Conservation (phyloP, 2,329 filamentous ascomycete genomes). For the Penicillium psychrosexuale region DNA sequence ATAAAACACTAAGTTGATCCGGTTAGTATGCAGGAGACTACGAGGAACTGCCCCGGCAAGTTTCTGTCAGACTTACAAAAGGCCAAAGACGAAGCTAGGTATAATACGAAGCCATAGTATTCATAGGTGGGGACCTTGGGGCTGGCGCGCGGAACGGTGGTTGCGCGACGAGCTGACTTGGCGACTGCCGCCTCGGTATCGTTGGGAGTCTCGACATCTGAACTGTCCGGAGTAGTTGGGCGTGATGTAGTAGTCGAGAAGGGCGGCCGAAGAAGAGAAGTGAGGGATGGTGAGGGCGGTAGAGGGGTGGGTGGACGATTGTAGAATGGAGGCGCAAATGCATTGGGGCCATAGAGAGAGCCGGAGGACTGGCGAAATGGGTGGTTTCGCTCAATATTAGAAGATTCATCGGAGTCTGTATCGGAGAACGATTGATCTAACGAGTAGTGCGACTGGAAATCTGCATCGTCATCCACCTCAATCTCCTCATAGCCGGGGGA, state of each 20-base stretch:
- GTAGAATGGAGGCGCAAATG: slow-evolving; percentile 84
- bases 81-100: slow-evolving; percentile 78
- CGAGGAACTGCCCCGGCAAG: background rate
- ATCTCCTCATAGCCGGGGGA: slow-evolving; percentile 31
- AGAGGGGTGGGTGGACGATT: slow-evolving; percentile 92
- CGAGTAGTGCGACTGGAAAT: slow-evolving; percentile 48
- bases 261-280: slow-evolving; percentile 75
- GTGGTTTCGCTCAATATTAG: slow-evolving; percentile 34
- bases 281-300: slow-evolving; percentile 87
- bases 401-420: slow-evolving; percentile 34
- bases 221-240: slow-evolving; percentile 90
- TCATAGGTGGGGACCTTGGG: slow-evolving; percentile 98
- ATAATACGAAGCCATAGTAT: slow-evolving; percentile 97
- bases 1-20: slow-evolving; percentile 51
- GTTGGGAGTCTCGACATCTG: slow-evolving; percentile 71
- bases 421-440: slow-evolving; percentile 39
- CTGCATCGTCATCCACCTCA: slow-evolving; percentile 40
- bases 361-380: slow-evolving; percentile 42
- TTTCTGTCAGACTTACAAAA: slow-evolving; percentile 61
- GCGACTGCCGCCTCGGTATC: slow-evolving; percentile 61
- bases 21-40: slow-evolving; percentile 3
- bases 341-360: slow-evolving; percentile 44
- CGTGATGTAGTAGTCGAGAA: slow-evolving; percentile 68
- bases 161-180: slow-evolving; percentile 56
- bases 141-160: slow-evolving; percentile 73